Percentiles rank a stretch among this genome's conserved stretches.
These are phyloP conservation scores for Pleurotus ostreatus DNA, from an alignment of 768 basidiomycete genomes.

Conservation along the genomic window DNA sequence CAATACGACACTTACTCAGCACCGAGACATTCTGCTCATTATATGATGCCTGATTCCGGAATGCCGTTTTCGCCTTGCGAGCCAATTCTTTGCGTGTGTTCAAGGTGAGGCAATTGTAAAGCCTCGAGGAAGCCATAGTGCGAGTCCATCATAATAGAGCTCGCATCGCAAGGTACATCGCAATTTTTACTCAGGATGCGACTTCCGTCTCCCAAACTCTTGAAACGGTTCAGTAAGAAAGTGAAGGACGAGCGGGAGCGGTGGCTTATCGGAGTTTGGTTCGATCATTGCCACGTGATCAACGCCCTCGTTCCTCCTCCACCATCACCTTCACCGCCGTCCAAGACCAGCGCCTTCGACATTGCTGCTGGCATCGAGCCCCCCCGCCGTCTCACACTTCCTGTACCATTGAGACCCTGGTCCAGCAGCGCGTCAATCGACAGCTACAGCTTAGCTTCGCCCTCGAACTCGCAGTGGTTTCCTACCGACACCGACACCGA, in stretches of 20 bases:
- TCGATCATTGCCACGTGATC: conserved; percentile 10
- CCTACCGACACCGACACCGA: background rate
- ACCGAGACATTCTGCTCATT: too few species aligned
- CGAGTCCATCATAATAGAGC: background rate
- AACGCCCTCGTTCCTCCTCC: background rate
- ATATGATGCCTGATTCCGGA: too few species aligned
- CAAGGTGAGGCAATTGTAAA: background rate
- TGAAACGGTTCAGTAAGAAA: conserved; percentile 20
- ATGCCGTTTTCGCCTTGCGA: too few species aligned
- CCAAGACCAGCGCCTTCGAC: conserved; percentile 9
- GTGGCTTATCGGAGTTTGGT: background rate
- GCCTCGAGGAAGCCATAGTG: conserved; percentile 7
- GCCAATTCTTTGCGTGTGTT: too few species aligned
- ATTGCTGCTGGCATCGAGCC: conserved; percentile 13
- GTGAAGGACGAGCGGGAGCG: conserved; percentile 15
- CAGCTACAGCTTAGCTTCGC: background rate
- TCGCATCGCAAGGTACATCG: background rate
- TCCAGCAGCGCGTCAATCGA: conserved; percentile 12
- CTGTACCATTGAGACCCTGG: conserved; percentile 13
- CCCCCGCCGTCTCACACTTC: conserved; percentile 13
- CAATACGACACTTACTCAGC: too few species aligned
- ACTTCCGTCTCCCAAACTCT: conserved; percentile 16
- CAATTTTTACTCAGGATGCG: conserved; percentile 8
- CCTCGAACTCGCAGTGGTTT: background rate
- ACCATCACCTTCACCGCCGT: conserved; percentile 17